A percentile compares a stretch with the other conserved stretches of the same genome.
phyloP scores from a whole-genome alignment of 768 basidiomycete genomes.

The Naganishia vaughanmartiniae region DNA sequence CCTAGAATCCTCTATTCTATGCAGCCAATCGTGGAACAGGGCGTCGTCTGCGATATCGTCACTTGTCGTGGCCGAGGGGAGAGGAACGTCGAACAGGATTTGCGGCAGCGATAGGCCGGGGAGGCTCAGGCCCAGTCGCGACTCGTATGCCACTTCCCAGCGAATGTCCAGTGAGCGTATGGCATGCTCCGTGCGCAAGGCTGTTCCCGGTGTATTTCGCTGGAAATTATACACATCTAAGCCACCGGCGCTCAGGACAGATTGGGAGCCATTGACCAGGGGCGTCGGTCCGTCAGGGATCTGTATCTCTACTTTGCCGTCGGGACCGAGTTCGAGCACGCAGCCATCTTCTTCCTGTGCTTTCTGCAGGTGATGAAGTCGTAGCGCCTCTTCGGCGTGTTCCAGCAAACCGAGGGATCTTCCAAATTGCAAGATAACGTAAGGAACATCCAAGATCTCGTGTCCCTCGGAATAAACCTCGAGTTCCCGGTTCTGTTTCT shows the following conservation, averaged over 20 bases:
- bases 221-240: background rate
- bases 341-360: too few species aligned
- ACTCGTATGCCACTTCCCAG: background rate
- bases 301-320: background rate
- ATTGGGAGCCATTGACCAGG: background rate
- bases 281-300: background rate
- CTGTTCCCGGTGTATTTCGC: background rate
- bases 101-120: background rate
- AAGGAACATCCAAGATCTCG: background rate
- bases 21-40: background rate
- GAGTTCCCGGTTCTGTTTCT: background rate
- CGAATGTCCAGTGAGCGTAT: background rate
- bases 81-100: background rate
- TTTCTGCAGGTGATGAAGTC: background rate
- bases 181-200: background rate
- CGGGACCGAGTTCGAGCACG: background rate
- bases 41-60: background rate
- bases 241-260: background rate
- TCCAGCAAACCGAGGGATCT: background rate
- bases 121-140: background rate
- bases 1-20: background rate
- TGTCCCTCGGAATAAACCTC: background rate
- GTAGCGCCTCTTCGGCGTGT: background rate
- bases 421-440: background rate
- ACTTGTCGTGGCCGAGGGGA: background rate